phyloP scores from a whole-genome alignment of 2,329 filamentous ascomycete genomes.

The Dendryphion nanum region DNA sequence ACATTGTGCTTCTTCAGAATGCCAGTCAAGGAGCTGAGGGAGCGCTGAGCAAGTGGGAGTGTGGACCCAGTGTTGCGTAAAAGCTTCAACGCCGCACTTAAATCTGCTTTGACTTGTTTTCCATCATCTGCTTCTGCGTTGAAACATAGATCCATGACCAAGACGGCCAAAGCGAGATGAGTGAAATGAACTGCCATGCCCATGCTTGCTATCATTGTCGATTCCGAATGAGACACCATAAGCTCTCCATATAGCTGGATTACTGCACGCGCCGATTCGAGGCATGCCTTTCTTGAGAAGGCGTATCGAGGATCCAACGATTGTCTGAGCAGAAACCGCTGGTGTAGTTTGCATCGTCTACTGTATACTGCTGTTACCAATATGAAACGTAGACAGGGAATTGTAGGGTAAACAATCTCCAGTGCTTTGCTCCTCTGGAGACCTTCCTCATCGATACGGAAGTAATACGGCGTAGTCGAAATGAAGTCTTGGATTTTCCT shows the following conservation, averaged over 20 bases:
- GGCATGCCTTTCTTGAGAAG: constrained; percentile 5
- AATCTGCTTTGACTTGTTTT: constrained; percentile 1
- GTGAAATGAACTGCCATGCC: constrained; percentile 7
- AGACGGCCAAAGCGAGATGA: constrained; percentile 4
- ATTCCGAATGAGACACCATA: neutral
- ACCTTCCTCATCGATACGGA: constrained; percentile 15
- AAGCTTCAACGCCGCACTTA: constrained; percentile 2
- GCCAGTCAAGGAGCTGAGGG: neutral
- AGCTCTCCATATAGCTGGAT: constrained; percentile 1
- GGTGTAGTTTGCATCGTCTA: constrained; percentile 6
- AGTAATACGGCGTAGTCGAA: constrained; percentile 31
- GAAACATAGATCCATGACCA: constrained; percentile 7
- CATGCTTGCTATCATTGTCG: constrained; percentile 4
- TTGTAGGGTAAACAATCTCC: constrained; percentile 5
- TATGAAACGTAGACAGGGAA: constrained; percentile 4
- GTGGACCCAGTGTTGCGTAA: constrained; percentile 1
- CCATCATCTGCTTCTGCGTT: constrained; percentile 1
- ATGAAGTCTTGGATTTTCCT: constrained; percentile 28
- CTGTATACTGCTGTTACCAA: constrained; percentile 1
- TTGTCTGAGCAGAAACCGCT: constrained; percentile 6
- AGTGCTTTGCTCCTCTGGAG: constrained; percentile 2
- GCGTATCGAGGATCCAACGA: constrained; percentile 2
- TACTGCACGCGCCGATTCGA: constrained; percentile 4
- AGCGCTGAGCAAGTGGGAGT: constrained; percentile 2
- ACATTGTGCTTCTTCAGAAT: constrained; percentile 3